A percentile compares a stretch with the other conserved stretches of the same genome.
phyloP scores from a whole-genome alignment of 495 filamentous ascomycete species.

The Elasticomyces elasticus region DNA sequence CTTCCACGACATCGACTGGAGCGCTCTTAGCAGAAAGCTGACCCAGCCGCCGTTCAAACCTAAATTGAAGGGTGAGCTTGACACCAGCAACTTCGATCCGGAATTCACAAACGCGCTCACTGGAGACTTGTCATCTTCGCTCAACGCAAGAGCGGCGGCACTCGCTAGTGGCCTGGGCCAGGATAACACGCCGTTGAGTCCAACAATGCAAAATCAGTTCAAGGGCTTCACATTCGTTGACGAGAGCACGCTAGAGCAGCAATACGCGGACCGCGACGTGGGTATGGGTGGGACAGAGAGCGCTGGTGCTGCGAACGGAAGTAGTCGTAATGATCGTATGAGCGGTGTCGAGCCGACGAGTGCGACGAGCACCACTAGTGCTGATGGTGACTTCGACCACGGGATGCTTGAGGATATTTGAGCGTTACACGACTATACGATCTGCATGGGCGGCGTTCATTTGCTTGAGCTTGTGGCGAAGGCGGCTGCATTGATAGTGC shows the following conservation, averaged over 20 bases:
- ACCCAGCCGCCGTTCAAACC: slow-evolving; percentile 98
- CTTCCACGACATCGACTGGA: slow-evolving; percentile 85
- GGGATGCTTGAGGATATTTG: slow-evolving; percentile 31
- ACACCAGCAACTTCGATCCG: slow-evolving; percentile 96
- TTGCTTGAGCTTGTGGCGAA: neutral
- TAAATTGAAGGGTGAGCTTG: slow-evolving; percentile 84
- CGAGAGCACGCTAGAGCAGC: slow-evolving; percentile 88
- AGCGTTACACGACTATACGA: neutral
- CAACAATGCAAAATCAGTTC: slow-evolving; percentile 95
- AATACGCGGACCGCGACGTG: slow-evolving; percentile 51
- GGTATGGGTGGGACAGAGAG: slow-evolving; percentile 43
- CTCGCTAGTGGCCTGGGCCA: slow-evolving; percentile 65
- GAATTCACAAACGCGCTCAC: slow-evolving; percentile 95
- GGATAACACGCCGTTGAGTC: slow-evolving; percentile 80
- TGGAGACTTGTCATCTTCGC: slow-evolving; percentile 51
- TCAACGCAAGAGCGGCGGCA: slow-evolving; percentile 79
- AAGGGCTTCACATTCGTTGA: slow-evolving; percentile 97
- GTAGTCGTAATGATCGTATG: slow-evolving; percentile 31
- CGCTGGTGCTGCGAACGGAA: slow-evolving; percentile 16
- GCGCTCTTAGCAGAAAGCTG: slow-evolving; percentile 70
- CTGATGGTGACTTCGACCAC: slow-evolving; percentile 31
- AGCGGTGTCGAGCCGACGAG: slow-evolving; percentile 25
- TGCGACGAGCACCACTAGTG: slow-evolving; percentile 21
- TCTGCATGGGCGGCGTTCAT: neutral
- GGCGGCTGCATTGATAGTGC: too few species aligned